These are phyloP conservation scores for Lipomyces chichibuensis DNA, from an alignment of 805 yeast species.

Conservation along the genomic window DNA sequence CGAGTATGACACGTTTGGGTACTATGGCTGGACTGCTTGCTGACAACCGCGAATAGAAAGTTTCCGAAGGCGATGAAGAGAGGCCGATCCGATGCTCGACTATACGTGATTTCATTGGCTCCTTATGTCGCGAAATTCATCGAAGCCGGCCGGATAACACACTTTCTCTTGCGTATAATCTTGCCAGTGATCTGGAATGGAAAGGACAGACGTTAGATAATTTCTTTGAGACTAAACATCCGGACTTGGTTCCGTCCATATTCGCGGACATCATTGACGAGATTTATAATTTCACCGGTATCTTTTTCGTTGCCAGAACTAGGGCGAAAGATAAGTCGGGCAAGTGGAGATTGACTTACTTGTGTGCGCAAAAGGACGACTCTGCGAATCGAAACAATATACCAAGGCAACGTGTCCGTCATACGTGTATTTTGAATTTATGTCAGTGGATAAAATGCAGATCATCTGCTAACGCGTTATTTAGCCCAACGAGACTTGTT, in stretches of 20 bases:
- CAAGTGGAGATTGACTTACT: background rate
- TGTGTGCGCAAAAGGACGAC: constrained; percentile 7
- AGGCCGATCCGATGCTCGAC: background rate
- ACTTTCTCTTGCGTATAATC: background rate
- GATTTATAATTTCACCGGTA: constrained; percentile 3
- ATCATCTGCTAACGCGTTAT: background rate
- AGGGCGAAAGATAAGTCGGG: background rate
- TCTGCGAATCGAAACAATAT: background rate
- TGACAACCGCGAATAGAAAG: background rate
- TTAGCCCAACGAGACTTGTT: background rate
- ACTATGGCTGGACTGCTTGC: background rate
- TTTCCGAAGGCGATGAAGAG: background rate
- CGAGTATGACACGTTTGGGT: background rate
- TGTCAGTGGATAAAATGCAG: background rate
- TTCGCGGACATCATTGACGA: constrained; percentile 6
- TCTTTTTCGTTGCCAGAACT: constrained; percentile 4
- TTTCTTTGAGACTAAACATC: background rate
- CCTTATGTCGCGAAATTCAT: background rate
- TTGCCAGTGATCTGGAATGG: background rate
- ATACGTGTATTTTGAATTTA: background rate
- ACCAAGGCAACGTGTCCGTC: background rate
- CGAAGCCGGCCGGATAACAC: no score
- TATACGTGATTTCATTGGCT: background rate
- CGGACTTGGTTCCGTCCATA: background rate
- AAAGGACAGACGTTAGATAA: background rate